Conservation (phyloP, 805 yeast genomes). For the Lipomyces kockii region DNA sequence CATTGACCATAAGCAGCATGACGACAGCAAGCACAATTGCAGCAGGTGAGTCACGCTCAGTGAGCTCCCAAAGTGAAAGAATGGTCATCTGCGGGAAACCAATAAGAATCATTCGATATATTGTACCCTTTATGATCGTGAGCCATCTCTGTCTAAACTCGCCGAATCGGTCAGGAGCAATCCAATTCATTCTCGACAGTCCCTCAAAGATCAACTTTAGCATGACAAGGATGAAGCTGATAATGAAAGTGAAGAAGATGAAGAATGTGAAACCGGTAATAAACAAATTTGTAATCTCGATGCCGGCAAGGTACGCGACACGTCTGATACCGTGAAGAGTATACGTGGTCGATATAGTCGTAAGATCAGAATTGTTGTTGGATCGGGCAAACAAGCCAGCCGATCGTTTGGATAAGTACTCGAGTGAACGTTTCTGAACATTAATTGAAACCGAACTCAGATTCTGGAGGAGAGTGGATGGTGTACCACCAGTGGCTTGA, state of each 20-base stretch:
- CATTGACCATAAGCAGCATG: conserved; percentile 60
- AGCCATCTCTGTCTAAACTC: conserved; percentile 85
- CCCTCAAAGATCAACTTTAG: conserved; percentile 73
- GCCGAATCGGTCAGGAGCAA: conserved; percentile 67
- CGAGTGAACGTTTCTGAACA: conserved; percentile 64
- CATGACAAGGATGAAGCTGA: conserved; percentile 56
- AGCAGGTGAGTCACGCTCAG: conserved; percentile 82
- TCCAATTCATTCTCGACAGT: conserved; percentile 60
- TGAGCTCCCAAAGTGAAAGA: conserved; percentile 87
- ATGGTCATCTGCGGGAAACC: conserved; percentile 87
- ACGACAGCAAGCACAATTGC: conserved; percentile 78
- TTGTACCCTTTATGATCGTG: conserved; percentile 81
- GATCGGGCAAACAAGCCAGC: conserved; percentile 22
- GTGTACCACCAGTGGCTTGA: conserved; percentile 89
- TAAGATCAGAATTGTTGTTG: conserved; percentile 63
- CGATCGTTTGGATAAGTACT: conserved; percentile 15
- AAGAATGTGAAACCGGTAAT: conserved; percentile 86
- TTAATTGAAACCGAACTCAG: conserved; percentile 72
- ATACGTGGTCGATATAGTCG: conserved; percentile 63
- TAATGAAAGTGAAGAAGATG: conserved; percentile 68
- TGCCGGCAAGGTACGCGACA: conserved; percentile 80
- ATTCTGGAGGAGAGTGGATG: conserved; percentile 74
- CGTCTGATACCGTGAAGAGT: conserved; percentile 90
- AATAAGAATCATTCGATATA: conserved; percentile 79
- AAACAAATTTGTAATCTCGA: conserved; percentile 85